These are phyloP conservation scores for Blastosporella zonata DNA, from an alignment of 1,284 basidiomycete genomes.

Conservation along the genomic window DNA sequence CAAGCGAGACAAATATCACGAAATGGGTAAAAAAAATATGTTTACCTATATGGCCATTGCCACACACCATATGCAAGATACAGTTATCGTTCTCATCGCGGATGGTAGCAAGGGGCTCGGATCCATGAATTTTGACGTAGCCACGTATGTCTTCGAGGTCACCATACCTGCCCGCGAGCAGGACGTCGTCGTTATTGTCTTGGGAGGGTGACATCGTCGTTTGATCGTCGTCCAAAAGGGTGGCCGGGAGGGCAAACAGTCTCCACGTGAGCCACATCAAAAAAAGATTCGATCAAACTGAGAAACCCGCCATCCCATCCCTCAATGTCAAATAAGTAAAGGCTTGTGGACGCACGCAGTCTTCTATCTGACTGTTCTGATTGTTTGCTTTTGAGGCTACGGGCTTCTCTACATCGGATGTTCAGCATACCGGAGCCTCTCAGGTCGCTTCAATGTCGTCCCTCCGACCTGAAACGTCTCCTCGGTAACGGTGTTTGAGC, in stretches of 20 bases:
- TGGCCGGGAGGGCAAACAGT: not conserved
- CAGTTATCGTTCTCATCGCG: slow-evolving; percentile 79
- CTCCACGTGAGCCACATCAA: slow-evolving; percentile 3
- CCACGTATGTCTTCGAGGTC: slow-evolving; percentile 74
- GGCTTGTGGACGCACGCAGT: not conserved
- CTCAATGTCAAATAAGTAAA: not conserved
- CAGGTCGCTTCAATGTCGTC: not conserved
- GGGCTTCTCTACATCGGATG: not conserved
- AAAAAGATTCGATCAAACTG: slow-evolving; percentile 11
- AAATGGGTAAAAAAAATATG: slow-evolving; percentile 5
- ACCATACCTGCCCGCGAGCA: slow-evolving; percentile 84
- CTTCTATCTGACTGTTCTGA: not conserved
- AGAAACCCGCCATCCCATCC: too few relatives aligned
- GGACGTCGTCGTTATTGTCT: slow-evolving; percentile 72
- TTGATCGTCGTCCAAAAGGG: slow-evolving; percentile 13
- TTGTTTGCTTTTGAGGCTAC: not conserved
- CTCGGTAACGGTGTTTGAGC: not conserved
- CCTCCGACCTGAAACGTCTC: not conserved
- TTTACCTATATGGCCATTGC: slow-evolving; percentile 84
- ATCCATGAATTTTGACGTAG: slow-evolving; percentile 62
- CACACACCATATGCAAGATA: slow-evolving; percentile 80
- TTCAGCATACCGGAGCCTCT: not conserved
- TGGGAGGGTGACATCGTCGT: slow-evolving; percentile 35
- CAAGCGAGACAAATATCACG: slow-evolving; percentile 4
- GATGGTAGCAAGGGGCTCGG: slow-evolving; percentile 46